These are phyloP conservation scores for Zygoascus flipseniorum DNA, from an alignment of 805 yeast species.

Conservation along the genomic window DNA sequence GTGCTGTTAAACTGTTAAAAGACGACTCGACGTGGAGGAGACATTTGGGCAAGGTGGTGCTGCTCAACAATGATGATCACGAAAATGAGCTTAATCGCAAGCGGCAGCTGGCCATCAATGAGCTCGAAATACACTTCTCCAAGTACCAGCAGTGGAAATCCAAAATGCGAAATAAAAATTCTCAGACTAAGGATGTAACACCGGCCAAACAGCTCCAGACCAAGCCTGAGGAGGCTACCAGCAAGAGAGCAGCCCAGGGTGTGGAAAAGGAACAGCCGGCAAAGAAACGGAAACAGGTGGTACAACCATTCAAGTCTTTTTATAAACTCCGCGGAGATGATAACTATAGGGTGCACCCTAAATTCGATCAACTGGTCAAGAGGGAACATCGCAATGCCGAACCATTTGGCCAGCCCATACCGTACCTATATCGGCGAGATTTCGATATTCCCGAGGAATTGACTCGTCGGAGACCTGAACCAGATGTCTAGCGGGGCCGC, in stretches of 20 bases:
- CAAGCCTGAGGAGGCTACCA: not conserved
- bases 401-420: conserved; percentile 16
- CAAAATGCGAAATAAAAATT: not conserved
- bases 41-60: conserved; percentile 40
- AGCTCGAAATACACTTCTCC: conserved; percentile 30
- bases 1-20: conserved; percentile 37
- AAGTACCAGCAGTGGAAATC: conserved; percentile 18
- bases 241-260: not conserved
- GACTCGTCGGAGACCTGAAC: not conserved
- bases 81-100: conserved; percentile 44
- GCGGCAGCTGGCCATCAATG: conserved; percentile 42
- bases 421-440: conserved; percentile 5
- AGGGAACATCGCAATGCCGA: conserved; percentile 7
- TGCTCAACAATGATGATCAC: conserved; percentile 41
- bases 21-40: conserved; percentile 39
- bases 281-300: not conserved
- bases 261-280: not conserved
- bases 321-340: not conserved
- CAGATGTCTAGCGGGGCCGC: not conserved
- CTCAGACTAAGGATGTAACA: not conserved
- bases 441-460: conserved; percentile 14
- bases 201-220: not conserved
- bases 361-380: conserved; percentile 13
- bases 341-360: conserved; percentile 5
- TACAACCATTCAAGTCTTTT: conserved; percentile 6